These are phyloP conservation scores for Boletus calvinii DNA, from an alignment of 1,284 basidiomycete genomes.

Conservation along the genomic window DNA sequence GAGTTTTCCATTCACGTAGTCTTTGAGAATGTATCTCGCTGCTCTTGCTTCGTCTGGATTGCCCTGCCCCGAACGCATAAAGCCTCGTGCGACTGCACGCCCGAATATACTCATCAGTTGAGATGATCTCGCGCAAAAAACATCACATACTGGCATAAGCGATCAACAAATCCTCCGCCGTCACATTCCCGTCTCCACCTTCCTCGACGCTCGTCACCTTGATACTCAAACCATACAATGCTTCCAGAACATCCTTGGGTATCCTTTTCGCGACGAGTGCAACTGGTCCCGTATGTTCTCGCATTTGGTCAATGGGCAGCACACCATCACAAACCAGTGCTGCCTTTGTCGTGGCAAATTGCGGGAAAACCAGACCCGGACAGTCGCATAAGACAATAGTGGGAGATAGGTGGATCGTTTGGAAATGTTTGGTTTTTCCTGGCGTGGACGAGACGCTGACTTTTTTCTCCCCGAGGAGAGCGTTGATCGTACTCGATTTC, in stretches of 20 bases:
- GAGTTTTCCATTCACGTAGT: constrained; percentile 95
- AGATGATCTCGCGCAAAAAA: not conserved
- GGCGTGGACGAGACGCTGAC: constrained; percentile 97
- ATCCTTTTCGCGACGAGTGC: constrained; percentile 81
- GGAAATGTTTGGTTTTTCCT: constrained; percentile 99
- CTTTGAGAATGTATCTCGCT: constrained; percentile 92
- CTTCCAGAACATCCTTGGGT: constrained; percentile 85
- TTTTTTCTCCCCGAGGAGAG: constrained; percentile 93
- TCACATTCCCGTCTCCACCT: constrained; percentile 79
- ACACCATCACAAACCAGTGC: constrained; percentile 97
- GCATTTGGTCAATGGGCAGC: constrained; percentile 96
- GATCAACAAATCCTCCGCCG: constrained; percentile 82
- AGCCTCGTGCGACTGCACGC: constrained; percentile 83
- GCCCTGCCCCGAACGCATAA: constrained; percentile 91
- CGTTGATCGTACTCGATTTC: constrained; percentile 97
- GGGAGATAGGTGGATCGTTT: constrained; percentile 92
- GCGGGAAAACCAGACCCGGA: constrained; percentile 97
- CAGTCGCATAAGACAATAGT: constrained; percentile 95
- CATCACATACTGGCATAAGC: constrained; percentile 85
- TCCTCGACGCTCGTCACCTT: constrained; percentile 72
- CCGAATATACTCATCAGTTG: constrained; percentile 11
- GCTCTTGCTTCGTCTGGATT: constrained; percentile 97
- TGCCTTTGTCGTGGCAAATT: constrained; percentile 95
- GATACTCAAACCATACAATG: constrained; percentile 86
- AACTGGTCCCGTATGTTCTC: constrained; percentile 89